Conservation (phyloP, 1,284 basidiomycete species). For the Peniophora sp. region DNA sequence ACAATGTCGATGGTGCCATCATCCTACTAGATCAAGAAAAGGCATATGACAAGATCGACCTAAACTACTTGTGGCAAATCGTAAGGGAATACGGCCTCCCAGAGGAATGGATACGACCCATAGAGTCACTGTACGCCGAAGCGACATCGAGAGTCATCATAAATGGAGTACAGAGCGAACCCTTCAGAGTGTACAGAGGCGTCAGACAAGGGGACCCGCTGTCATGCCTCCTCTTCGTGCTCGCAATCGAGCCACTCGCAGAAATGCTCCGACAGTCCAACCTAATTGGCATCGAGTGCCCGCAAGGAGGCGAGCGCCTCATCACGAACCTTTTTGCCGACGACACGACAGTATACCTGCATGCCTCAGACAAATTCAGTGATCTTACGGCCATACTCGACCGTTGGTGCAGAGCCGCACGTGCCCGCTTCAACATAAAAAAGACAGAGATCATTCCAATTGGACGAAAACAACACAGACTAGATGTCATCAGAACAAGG, state of each 20-base stretch:
- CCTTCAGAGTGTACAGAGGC: conserved; percentile 15
- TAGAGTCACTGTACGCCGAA: conserved; percentile 15
- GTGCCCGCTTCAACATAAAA: conserved; percentile 24
- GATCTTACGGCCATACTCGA: conserved; percentile 14
- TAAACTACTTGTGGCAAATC: conserved; percentile 20
- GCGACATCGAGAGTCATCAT: conserved; percentile 18
- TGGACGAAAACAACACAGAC: conserved; percentile 7
- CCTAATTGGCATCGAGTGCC: conserved; percentile 12
- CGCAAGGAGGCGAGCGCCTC: conserved; percentile 8
- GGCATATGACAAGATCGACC: conserved; percentile 22
- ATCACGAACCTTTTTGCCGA: conserved; percentile 23
- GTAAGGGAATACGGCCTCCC: conserved; percentile 15
- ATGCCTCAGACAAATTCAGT: conserved; percentile 11
- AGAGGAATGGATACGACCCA: conserved; percentile 8
- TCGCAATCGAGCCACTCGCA: conserved; percentile 19
- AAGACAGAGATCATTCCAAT: conserved; percentile 29
- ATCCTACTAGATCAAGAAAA: conserved; percentile 25
- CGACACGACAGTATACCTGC: conserved; percentile 20
- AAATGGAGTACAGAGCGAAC: conserved; percentile 16
- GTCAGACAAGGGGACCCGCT: conserved; percentile 25
- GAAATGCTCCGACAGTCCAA: conserved; percentile 11
- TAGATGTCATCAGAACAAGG: not conserved
- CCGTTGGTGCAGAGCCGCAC: conserved; percentile 23
- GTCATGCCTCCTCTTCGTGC: conserved; percentile 21
- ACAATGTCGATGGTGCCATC: conserved; percentile 17